These are phyloP conservation scores for Meripilus lineatus DNA, from an alignment of 1,284 basidiomycete genomes.

Conservation along the genomic window DNA sequence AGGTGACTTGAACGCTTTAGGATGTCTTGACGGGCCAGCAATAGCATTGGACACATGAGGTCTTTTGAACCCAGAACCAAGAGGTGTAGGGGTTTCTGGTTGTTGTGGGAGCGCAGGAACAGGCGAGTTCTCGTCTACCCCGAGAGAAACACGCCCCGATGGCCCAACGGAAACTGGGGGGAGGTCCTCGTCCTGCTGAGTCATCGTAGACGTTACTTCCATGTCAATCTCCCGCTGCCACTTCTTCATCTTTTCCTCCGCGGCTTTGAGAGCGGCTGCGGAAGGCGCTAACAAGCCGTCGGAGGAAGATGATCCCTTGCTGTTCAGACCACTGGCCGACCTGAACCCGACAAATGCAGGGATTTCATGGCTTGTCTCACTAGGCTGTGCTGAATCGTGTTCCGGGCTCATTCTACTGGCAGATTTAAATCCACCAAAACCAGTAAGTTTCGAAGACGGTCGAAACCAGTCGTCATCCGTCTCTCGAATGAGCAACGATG, in stretches of 20 bases:
- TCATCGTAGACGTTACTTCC: constrained; percentile 7
- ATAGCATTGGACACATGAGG: constrained; percentile 8
- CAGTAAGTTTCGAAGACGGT: constrained; percentile 19
- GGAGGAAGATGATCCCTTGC: not conserved
- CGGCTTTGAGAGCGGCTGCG: constrained; percentile 50
- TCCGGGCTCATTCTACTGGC: constrained; percentile 14
- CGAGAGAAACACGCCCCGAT: too few species aligned
- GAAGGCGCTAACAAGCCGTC: constrained; percentile 42
- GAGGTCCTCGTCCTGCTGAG: constrained; percentile 6
- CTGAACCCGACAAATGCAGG: constrained; percentile 34
- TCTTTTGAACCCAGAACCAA: constrained; percentile 18
- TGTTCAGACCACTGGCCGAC: constrained; percentile 19
- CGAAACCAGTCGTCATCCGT: constrained; percentile 59
- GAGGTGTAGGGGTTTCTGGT: constrained; percentile 21
- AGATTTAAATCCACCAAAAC: constrained; percentile 17
- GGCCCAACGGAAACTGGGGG: constrained; percentile 10
- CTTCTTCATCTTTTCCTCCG: constrained; percentile 46
- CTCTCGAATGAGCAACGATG: constrained; percentile 10
- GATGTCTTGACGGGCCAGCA: too few species aligned
- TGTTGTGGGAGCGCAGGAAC: too few species aligned
- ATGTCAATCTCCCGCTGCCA: constrained; percentile 47
- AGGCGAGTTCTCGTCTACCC: too few species aligned
- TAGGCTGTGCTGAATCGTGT: not conserved
- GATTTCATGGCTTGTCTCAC: not conserved
- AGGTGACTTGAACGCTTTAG: constrained; percentile 60